Conservation (phyloP, 2,329 filamentous ascomycete genomes). For the Monilinia aucupariae region DNA sequence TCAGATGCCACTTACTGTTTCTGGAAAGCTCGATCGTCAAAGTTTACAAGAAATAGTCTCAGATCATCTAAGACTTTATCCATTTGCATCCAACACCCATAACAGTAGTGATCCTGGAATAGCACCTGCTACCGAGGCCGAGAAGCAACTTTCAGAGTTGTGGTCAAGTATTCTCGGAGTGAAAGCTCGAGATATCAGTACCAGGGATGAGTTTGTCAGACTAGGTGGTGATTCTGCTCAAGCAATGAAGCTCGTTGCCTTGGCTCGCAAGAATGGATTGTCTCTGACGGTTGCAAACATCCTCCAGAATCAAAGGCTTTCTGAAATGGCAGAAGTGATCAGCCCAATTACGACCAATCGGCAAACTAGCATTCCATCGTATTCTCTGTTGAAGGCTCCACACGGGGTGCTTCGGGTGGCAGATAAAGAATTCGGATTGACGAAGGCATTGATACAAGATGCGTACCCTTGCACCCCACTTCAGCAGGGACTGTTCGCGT, state of each 20-base stretch:
- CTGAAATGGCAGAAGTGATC: constrained; percentile 37
- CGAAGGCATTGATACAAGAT: constrained; percentile 31
- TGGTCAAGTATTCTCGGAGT: constrained; percentile 18
- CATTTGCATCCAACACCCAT: background rate
- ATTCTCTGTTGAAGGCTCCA: background rate
- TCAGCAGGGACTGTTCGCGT: constrained; percentile 38
- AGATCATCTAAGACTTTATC: background rate
- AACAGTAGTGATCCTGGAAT: background rate
- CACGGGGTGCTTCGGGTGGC: background rate
- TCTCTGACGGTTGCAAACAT: constrained; percentile 39
- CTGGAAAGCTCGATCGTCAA: constrained; percentile 37
- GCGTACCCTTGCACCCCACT: constrained; percentile 37
- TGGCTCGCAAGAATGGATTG: constrained; percentile 27
- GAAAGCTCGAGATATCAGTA: constrained; percentile 19
- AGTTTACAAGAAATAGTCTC: constrained; percentile 25
- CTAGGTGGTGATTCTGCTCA: constrained; percentile 36
- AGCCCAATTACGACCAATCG: background rate
- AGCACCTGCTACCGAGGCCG: background rate
- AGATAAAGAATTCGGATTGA: background rate
- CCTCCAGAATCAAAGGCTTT: constrained; percentile 39
- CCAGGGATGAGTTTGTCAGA: constrained; percentile 37
- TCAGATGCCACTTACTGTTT: constrained; percentile 31
- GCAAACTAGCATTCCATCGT: background rate
- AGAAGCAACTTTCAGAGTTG: constrained; percentile 13
- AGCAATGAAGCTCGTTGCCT: constrained; percentile 42